Base-by-base conservation (phyloP, 176 grass and related monocot genomes). In the Aegilops speltoides region DNA sequence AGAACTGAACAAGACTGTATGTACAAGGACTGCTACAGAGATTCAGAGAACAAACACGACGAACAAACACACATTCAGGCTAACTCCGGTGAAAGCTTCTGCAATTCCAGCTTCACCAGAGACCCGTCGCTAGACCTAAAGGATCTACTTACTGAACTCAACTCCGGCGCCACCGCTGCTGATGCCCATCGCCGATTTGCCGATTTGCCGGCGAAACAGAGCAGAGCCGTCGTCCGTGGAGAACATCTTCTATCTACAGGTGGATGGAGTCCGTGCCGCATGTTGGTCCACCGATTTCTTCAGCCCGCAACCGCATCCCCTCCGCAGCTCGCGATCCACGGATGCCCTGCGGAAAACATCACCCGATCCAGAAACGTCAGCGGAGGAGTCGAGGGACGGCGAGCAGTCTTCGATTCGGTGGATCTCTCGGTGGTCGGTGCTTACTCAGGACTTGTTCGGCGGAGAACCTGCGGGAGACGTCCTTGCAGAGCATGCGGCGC, bases 401-500 rank as follows among this genome's bases (percentile, higher is more conserved):
- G 26, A 83, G 7, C 1, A 10, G 29, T 79, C 0, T 59, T 59
- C 2, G 56, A 0, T 8, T 29, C 10, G 64, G 34, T 1, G 5
- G 60, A 63, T 63, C 10, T 10, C 1, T 12, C 38, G 10, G 62
- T 6, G 4, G 17, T 19, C 6, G 60, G 1, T 8, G 20, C 83
- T 74, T 83, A 95, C 90, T 79, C 0, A 97, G 90, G 87, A 94
- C 92, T 78, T 97, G 86, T 4, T 97, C 95, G 48, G 92, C 84
- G 46, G 95, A 97, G 83, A 97, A 61, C 36, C 95, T 82, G 2
- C 95, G 81, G 2, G 88, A 90, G 83, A 83, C 88, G 81, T 97
- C 95, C 88, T 66, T 91, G 86, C 86, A 94, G 37, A 97, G 86
- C 95, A 97, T 97, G 75, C 90, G 89, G 50, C 92, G 88, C 64